Evolutionary conservation across 768 basidiomycete genomes (phyloP).

Genomic region (Amyloporia xantha): DNA sequence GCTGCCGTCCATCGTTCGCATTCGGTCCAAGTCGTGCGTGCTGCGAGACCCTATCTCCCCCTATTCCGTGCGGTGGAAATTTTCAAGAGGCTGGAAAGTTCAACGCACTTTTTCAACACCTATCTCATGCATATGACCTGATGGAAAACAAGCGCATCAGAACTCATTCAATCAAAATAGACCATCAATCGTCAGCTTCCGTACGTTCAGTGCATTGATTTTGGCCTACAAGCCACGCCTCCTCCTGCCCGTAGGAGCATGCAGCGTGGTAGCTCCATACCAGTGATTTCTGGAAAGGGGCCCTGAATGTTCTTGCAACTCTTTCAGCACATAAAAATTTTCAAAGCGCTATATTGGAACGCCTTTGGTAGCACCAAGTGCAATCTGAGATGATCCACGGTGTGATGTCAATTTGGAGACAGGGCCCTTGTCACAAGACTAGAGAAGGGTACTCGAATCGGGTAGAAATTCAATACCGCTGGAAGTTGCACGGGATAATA

Average conservation of each 20-base stretch:
- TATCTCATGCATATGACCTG: no score
- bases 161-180: slow-evolving; percentile 3
- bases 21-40: no score
- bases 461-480: not conserved
- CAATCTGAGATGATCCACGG: not conserved
- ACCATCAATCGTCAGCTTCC: not conserved
- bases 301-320: no score
- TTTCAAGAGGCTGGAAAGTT: no score
- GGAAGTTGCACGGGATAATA: not conserved
- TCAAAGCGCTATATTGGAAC: no score
- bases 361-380: not conserved
- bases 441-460: no score
- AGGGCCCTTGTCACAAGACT: not conserved
- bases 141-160: slow-evolving; percentile 3
- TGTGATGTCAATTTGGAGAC: not conserved
- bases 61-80: no score
- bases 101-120: no score
- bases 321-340: no score
- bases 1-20: no score
- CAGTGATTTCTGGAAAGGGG: not conserved
- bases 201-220: slow-evolving; percentile 28
- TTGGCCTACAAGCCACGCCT: slow-evolving; percentile 50
- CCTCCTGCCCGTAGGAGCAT: slow-evolving; percentile 59
- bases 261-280: slow-evolving; percentile 18
- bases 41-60: no score